A percentile compares a stretch with the other conserved stretches of the same genome.
phyloP scores from a whole-genome alignment of 2,329 filamentous ascomycete genomes.

The Aphanocladium album region DNA sequence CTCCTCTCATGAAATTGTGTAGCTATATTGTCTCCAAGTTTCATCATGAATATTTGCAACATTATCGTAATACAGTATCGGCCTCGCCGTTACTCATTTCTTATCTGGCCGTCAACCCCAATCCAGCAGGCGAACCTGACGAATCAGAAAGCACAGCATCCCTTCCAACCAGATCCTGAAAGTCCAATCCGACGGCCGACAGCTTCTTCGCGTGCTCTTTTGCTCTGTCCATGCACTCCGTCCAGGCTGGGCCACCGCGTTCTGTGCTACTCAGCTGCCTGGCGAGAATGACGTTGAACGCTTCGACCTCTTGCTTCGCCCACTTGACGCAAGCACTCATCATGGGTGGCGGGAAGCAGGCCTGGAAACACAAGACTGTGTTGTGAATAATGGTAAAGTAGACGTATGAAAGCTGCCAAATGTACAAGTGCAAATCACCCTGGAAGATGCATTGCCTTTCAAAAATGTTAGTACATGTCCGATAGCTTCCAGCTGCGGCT shows the following conservation, averaged over 20 bases:
- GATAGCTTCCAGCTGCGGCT: background rate
- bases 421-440: slow-evolving; percentile 85
- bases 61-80: background rate
- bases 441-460: slow-evolving; percentile 88
- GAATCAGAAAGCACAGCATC: slow-evolving; percentile 33
- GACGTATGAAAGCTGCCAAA: slow-evolving; percentile 91
- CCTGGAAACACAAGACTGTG: slow-evolving; percentile 83
- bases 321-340: slow-evolving; percentile 96
- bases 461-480: background rate
- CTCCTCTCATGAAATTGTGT: background rate
- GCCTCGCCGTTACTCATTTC: background rate
- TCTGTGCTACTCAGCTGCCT: slow-evolving; percentile 86
- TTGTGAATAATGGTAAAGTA: slow-evolving; percentile 95
- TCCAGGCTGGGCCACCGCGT: slow-evolving; percentile 69
- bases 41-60: slow-evolving; percentile 6
- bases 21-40: background rate
- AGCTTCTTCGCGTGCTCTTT: slow-evolving; percentile 76
- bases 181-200: slow-evolving; percentile 83
- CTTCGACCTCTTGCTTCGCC: slow-evolving; percentile 93
- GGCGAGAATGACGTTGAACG: slow-evolving; percentile 77
- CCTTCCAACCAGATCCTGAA: slow-evolving; percentile 71
- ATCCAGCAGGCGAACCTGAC: slow-evolving; percentile 32
- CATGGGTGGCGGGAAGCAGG: slow-evolving; percentile 77
- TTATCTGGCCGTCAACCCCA: slow-evolving; percentile 29
- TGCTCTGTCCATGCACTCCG: slow-evolving; percentile 75